phyloP scores from a whole-genome alignment of 345 rosid species.

The Angophora floribunda region DNA sequence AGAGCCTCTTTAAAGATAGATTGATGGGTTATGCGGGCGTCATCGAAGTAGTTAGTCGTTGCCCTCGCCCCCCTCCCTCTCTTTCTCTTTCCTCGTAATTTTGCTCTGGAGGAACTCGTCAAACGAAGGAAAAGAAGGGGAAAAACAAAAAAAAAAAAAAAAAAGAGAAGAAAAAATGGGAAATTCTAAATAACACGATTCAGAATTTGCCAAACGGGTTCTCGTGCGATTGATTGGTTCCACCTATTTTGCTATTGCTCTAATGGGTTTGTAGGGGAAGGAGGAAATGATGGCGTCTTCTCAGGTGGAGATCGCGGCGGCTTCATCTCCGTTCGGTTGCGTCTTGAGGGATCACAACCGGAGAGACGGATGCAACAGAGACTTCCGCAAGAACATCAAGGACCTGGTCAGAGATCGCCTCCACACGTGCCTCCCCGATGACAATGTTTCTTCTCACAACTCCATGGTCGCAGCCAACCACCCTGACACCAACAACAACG shows the following conservation, averaged over 20 bases:
- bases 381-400: constrained; percentile 1
- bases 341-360: constrained; percentile 44
- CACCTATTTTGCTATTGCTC: background rate
- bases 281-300: constrained; percentile 52
- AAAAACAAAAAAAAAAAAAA: too few species aligned
- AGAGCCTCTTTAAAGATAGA: background rate
- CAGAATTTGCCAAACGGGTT: background rate
- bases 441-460: background rate
- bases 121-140: background rate
- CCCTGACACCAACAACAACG: background rate
- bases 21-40: background rate
- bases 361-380: constrained; percentile 16
- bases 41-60: background rate
- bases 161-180: background rate
- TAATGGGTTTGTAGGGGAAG: background rate
- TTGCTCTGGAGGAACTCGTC: background rate
- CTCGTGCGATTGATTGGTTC: background rate
- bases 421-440: constrained; percentile 15
- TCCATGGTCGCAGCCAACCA: background rate
- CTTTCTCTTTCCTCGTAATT: background rate
- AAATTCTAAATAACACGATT: background rate
- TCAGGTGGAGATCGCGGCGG: constrained; percentile 46
- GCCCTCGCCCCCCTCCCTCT: background rate
- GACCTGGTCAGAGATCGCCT: constrained; percentile 55
- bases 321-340: constrained; percentile 46